Conservation (phyloP, 1,284 basidiomycete species). For the Sporisorium exsertum region DNA sequence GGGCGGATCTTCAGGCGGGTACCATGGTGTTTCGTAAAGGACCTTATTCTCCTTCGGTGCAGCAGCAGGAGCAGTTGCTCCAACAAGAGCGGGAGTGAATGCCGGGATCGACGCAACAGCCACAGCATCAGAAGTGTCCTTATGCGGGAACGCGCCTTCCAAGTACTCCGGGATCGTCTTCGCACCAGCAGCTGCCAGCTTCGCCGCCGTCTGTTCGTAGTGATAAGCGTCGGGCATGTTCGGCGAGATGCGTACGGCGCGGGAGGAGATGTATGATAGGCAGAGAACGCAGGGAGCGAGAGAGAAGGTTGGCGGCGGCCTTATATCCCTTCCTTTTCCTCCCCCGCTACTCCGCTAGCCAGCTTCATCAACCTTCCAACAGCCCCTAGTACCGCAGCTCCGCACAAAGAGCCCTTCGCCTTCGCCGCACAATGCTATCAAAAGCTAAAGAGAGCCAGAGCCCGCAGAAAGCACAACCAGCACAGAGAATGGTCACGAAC, state of each 20-base stretch:
- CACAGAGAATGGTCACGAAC: neutral
- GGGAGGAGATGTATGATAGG: too few relatives aligned
- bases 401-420: too few relatives aligned
- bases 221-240: neutral
- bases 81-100: neutral
- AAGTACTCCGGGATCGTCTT: conserved; percentile 6
- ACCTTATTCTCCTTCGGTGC: neutral
- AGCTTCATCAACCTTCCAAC: neutral
- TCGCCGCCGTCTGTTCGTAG: neutral
- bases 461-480: neutral
- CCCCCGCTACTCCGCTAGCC: neutral
- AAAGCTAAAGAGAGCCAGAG: neutral
- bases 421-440: neutral
- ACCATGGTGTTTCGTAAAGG: neutral
- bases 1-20: neutral
- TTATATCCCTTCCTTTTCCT: neutral
- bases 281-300: neutral
- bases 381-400: neutral
- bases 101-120: neutral
- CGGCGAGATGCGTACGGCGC: too few relatives aligned
- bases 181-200: conserved; percentile 4
- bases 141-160: neutral
- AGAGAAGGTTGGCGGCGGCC: neutral
- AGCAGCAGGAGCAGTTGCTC: neutral
- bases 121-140: neutral